Evolutionary conservation across 2,329 filamentous ascomycete genomes (phyloP).

Genomic region (Nemania abortiva): DNA sequence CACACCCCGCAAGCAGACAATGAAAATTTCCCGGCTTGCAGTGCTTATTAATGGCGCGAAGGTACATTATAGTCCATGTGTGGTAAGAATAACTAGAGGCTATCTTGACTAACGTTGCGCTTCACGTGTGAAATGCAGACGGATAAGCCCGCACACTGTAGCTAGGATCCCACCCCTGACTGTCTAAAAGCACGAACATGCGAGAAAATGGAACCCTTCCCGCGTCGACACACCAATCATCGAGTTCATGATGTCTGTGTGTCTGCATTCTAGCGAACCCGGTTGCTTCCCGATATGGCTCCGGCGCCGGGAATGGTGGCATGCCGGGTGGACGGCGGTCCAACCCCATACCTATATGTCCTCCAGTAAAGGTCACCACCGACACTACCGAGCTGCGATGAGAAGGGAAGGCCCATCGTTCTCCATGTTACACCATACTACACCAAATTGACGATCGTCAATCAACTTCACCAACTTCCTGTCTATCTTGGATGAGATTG

Average conservation of each 20-base stretch:
- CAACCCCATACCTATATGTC: conserved; percentile 20
- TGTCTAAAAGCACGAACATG: conserved; percentile 12
- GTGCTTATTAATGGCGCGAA: conserved; percentile 27
- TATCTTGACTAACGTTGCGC: conserved; percentile 17
- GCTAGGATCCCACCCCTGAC: conserved; percentile 11
- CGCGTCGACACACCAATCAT: conserved; percentile 20
- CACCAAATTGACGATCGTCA: conserved; percentile 3
- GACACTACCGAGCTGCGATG: not conserved
- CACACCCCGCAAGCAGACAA: conserved; percentile 21
- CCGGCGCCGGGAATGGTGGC: conserved; percentile 32
- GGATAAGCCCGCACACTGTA: conserved; percentile 28
- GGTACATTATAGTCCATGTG: conserved; percentile 11
- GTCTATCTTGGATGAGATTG: not conserved
- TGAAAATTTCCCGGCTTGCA: conserved; percentile 8
- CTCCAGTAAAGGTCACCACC: conserved; percentile 16
- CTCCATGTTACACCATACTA: conserved; percentile 6
- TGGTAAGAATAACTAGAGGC: conserved; percentile 16
- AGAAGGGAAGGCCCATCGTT: conserved; percentile 4
- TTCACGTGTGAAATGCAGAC: conserved; percentile 28
- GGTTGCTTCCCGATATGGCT: conserved; percentile 27
- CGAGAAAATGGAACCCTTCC: conserved; percentile 18
- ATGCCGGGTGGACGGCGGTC: conserved; percentile 7
- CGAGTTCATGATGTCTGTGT: not conserved
- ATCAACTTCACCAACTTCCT: conserved; percentile 12
- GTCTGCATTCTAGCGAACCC: conserved; percentile 4